Conservation (phyloP, 2,329 filamentous ascomycete genomes). For the Alternaria ventricosa region DNA sequence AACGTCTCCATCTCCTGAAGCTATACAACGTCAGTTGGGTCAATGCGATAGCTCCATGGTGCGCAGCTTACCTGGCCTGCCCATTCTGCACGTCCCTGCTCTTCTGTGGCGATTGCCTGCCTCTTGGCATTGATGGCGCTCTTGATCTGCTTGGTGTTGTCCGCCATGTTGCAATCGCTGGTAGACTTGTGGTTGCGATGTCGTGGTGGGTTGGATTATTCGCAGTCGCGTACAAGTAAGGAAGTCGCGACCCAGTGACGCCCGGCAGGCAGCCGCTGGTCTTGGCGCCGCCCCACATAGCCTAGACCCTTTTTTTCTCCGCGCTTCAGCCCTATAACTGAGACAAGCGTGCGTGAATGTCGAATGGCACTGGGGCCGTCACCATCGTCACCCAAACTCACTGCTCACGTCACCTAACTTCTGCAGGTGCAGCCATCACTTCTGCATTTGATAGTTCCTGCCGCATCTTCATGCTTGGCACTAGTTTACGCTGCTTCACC, state of each 20-base stretch:
- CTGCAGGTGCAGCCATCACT: background rate
- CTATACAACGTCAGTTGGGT: background rate
- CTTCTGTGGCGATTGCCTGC: slow-evolving; percentile 27
- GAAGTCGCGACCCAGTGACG: slow-evolving; percentile 20
- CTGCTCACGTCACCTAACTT: background rate
- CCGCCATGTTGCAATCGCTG: slow-evolving; percentile 24
- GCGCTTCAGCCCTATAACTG: slow-evolving; percentile 23
- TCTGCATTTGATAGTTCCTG: background rate
- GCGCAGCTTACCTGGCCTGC: slow-evolving; percentile 1
- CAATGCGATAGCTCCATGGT: slow-evolving; percentile 2
- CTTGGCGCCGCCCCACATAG: slow-evolving; percentile 21
- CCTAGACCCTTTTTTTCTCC: slow-evolving; percentile 14
- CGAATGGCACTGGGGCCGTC: background rate
- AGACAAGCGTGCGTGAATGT: background rate
- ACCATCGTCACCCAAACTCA: background rate
- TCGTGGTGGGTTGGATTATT: background rate
- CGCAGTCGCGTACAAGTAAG: slow-evolving; percentile 8
- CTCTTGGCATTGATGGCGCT: slow-evolving; percentile 35
- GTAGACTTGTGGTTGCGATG: slow-evolving; percentile 1
- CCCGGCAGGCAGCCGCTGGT: slow-evolving; percentile 9
- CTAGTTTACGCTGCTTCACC: background rate
- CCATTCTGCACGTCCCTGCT: slow-evolving; percentile 32
- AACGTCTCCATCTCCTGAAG: slow-evolving; percentile 75
- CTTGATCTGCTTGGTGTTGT: slow-evolving; percentile 35
- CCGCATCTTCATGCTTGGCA: background rate